phyloP scores from a whole-genome alignment of 192 early-diverging fungal genomes.

The Coemansia sp. region DNA sequence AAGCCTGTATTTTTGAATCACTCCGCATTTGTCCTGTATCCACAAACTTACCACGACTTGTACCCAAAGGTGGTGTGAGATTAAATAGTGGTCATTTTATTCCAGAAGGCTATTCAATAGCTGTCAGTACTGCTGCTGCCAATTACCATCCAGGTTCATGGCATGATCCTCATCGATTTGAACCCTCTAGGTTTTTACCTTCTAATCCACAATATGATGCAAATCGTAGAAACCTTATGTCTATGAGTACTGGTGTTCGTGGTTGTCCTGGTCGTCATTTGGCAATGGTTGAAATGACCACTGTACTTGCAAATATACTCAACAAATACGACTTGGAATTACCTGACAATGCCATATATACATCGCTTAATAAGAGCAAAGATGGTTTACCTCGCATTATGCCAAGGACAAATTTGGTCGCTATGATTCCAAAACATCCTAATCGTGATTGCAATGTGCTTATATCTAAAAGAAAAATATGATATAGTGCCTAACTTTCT shows the following conservation, averaged over 20 bases:
- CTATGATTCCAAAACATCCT: slow-evolving; percentile 36
- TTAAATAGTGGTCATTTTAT: slow-evolving; percentile 26
- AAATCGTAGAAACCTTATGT: slow-evolving; percentile 33
- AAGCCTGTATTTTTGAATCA: slow-evolving; percentile 44
- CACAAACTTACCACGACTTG: slow-evolving; percentile 30
- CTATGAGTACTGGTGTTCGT: slow-evolving; percentile 38
- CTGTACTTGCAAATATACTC: slow-evolving; percentile 44
- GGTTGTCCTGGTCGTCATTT: slow-evolving; percentile 41
- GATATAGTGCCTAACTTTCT: too few relatives aligned
- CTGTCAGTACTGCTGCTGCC: slow-evolving; percentile 25
- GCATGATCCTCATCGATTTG: slow-evolving; percentile 29
- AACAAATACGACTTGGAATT: slow-evolving; percentile 36
- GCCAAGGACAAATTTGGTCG: slow-evolving; percentile 34
- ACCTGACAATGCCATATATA: slow-evolving; percentile 20
- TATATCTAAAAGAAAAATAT: slow-evolving; percentile 9
- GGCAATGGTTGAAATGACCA: slow-evolving; percentile 37
- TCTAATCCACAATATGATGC: slow-evolving; percentile 7
- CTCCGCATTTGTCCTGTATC: slow-evolving; percentile 41
- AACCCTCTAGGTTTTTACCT: slow-evolving; percentile 24
- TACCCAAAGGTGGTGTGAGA: slow-evolving; percentile 34
- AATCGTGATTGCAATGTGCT: slow-evolving; percentile 33
- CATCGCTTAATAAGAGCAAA: slow-evolving; percentile 15
- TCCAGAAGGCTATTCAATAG: slow-evolving; percentile 27
- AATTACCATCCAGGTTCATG: slow-evolving; percentile 28
- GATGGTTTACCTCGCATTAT: slow-evolving; percentile 30